A percentile compares a stretch with the other conserved stretches of the same genome.
phyloP scores from a whole-genome alignment of 2,329 filamentous ascomycete species.

The Teratosphaeria gauchensis region DNA sequence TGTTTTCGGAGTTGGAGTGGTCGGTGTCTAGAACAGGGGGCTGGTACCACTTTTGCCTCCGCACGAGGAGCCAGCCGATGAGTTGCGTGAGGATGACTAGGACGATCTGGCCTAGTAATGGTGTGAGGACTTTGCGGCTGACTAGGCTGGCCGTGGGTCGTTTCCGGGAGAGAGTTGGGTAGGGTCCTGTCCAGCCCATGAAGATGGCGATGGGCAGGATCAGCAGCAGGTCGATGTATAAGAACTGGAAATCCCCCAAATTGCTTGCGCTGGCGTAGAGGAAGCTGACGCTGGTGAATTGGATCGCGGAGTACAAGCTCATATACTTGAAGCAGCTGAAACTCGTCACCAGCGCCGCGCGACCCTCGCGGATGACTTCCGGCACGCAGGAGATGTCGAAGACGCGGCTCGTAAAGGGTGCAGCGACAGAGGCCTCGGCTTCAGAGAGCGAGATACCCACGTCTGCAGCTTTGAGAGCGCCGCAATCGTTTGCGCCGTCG shows the following conservation, averaged over 20 bases:
- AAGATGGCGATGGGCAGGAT: constrained; percentile 96
- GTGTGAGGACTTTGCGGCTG: constrained; percentile 81
- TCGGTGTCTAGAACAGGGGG: constrained; percentile 68
- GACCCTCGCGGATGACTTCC: constrained; percentile 83
- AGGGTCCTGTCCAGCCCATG: constrained; percentile 95
- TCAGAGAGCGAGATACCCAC: constrained; percentile 96
- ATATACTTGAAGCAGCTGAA: constrained; percentile 99
- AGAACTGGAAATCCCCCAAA: constrained; percentile 92
- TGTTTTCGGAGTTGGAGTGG: constrained; percentile 80
- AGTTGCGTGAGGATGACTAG: constrained; percentile 72
- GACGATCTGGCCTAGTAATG: constrained; percentile 77
- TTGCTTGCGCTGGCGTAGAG: constrained; percentile 90
- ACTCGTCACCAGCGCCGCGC: constrained; percentile 91
- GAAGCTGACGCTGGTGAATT: constrained; percentile 95
- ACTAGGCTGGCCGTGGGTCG: constrained; percentile 87
- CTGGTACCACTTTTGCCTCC: constrained; percentile 73
- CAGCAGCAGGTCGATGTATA: constrained; percentile 86
- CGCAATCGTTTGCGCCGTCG: constrained; percentile 95
- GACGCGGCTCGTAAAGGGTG: constrained; percentile 87
- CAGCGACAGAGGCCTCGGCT: constrained; percentile 95
- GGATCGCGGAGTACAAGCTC: constrained; percentile 97
- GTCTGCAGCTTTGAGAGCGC: constrained; percentile 90
- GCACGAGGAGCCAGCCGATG: constrained; percentile 63
- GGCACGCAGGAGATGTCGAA: constrained; percentile 97
- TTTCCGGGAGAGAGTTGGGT: constrained; percentile 66